Base-by-base conservation (phyloP, 257 asterid species). In the Solanum medicagineum region DNA sequence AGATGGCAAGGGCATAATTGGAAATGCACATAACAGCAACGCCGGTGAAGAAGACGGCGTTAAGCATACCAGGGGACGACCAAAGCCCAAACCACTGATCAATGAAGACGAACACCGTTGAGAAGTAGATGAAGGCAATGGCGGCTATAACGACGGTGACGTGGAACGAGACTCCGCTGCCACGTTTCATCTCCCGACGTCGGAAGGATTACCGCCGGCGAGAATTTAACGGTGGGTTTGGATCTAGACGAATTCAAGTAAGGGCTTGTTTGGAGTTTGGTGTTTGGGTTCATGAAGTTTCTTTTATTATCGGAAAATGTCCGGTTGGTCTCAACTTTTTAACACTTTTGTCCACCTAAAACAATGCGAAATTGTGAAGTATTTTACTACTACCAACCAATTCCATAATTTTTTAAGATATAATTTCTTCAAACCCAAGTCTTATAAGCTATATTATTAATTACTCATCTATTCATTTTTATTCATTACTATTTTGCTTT, bases 81-180 rank as follows among this genome's bases (percentile, higher is more conserved):
- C 91, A 81, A 6, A 94, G 90, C 3, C 98, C 98, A 87, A 94
- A 92, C 97, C 98, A 90, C 88, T 93, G 90, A 87, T 93, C 96
- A 55, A 96, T 93, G 92, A 92, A 93, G 56, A 96, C 95, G 84
- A 96, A 87, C 83, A 96, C 94, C 68, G 99, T 93, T 55, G 98
- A 94, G 13, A 94, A 91, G 91, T 96, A 96, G 90, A 96, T 88
- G 92, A 91, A 96, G 66, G 77, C 19, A 86, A 96, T 93, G 87
- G 93, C 89, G 71, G 92, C 89, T 26, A 86, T 44, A 40, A 94
- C 94, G 87, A 90, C 91, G 88, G 88, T 85, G 71, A 96, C 95
- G 83, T 92, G 94, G 74, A 91, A 86, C 11, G 99, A 92, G 81
- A 93, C 81, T 68, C 84, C 89, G 89, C 90, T 90, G 84, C 77